Percentiles rank a stretch among this genome's conserved stretches.
phyloP scores from a whole-genome alignment of 106 monocot genomes.

The Platanthera guangdongensis region DNA sequence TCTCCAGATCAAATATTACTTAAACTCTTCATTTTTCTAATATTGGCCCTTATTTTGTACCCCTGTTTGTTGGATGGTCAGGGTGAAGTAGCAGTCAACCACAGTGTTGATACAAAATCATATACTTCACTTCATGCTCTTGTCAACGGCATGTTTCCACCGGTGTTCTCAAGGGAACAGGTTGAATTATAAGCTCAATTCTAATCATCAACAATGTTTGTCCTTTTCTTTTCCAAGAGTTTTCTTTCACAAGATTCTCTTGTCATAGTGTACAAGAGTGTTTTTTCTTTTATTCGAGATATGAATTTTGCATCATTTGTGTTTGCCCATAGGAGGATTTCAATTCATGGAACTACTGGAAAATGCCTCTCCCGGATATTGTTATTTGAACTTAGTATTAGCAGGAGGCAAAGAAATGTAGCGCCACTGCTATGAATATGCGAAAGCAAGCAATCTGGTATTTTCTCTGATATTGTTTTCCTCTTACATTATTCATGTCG shows the following conservation, averaged over 20 bases:
- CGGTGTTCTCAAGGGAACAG: conserved; percentile 47
- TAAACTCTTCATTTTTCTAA: background rate
- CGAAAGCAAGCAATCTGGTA: background rate
- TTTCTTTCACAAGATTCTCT: background rate
- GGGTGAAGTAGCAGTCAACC: conserved; percentile 76
- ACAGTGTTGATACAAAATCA: conserved; percentile 62
- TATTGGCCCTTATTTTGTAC: background rate
- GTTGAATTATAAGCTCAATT: conserved; percentile 17
- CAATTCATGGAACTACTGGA: conserved; percentile 82
- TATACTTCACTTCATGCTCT: conserved; percentile 68
- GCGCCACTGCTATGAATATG: background rate
- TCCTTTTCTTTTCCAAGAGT: background rate
- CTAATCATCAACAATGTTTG: background rate
- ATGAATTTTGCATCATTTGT: background rate
- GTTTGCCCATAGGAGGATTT: conserved; percentile 53
- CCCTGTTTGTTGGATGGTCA: conserved; percentile 14
- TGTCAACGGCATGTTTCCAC: conserved; percentile 84
- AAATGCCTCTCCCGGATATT: conserved; percentile 44
- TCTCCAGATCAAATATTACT: background rate
- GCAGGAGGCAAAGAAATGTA: background rate
- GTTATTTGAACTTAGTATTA: conserved; percentile 23
- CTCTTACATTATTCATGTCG: background rate
- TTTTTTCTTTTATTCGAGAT: background rate
- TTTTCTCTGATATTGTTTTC: background rate
- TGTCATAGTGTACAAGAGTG: background rate